phyloP scores from a whole-genome alignment of 768 basidiomycete species.

The Agaricus blazei region DNA sequence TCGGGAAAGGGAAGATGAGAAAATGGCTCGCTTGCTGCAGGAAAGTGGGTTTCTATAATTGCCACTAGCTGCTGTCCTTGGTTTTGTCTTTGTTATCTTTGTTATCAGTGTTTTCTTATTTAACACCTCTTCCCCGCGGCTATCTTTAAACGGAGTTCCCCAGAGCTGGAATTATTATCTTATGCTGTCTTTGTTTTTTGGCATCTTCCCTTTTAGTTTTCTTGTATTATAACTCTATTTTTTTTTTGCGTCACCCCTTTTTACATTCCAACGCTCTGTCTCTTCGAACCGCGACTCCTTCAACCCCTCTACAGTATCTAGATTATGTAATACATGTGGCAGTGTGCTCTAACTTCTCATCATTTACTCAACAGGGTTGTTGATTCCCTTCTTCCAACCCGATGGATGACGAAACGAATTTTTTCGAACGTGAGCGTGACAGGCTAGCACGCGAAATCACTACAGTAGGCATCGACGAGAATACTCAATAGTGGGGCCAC shows the following conservation, averaged over 20 bases:
- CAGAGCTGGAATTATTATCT: conserved; percentile 18
- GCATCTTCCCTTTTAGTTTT: neutral
- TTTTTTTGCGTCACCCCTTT: neutral
- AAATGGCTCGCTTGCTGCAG: conserved; percentile 87
- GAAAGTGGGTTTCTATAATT: conserved; percentile 79
- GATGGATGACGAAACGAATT: conserved; percentile 45
- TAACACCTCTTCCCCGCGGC: neutral
- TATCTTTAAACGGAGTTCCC: conserved; percentile 13
- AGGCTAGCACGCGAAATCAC: conserved; percentile 70
- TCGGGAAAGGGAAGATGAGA: conserved; percentile 92
- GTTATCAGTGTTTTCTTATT: neutral
- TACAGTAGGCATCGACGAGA: conserved; percentile 37
- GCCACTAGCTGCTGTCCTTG: neutral
- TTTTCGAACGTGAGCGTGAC: conserved; percentile 80
- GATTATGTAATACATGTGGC: neutral
- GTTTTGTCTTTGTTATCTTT: neutral
- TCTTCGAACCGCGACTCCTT: too few relatives aligned
- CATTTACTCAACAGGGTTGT: neutral
- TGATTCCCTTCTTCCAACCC: neutral
- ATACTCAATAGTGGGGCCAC: conserved; percentile 19
- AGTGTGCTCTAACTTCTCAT: neutral
- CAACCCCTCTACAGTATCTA: neutral
- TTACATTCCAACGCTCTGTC: neutral
- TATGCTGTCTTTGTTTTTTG: conserved; percentile 13
- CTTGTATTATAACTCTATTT: neutral